Conservation (phyloP, 768 basidiomycete species). For the Baorangia bicolor region DNA sequence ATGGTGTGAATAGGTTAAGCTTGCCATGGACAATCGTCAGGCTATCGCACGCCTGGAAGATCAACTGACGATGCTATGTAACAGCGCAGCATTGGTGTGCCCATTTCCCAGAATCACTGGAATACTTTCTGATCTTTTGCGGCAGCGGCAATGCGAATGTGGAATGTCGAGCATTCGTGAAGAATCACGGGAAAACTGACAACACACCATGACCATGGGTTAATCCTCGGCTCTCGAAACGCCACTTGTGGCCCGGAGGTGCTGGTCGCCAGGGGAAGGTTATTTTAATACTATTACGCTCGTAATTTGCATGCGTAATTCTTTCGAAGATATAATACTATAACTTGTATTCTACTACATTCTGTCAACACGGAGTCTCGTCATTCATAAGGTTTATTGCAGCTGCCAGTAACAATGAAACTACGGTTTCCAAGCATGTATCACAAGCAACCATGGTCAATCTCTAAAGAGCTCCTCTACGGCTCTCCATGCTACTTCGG, state of each 20-base stretch:
- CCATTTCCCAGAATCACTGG: too few relatives aligned
- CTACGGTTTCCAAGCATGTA: background rate
- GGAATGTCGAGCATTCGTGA: background rate
- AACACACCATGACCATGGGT: background rate
- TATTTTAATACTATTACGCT: background rate
- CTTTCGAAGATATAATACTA: background rate
- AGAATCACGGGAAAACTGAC: background rate
- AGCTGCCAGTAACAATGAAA: background rate
- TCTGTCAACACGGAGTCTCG: background rate
- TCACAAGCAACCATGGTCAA: background rate
- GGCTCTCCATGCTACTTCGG: constrained; percentile 11
- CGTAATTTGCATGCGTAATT: background rate
- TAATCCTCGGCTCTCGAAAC: background rate
- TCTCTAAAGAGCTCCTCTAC: constrained; percentile 9
- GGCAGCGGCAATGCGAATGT: constrained; percentile 12
- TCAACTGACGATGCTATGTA: background rate
- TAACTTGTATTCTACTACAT: background rate
- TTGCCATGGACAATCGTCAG: constrained; percentile 10
- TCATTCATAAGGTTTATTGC: background rate
- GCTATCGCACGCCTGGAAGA: constrained; percentile 11
- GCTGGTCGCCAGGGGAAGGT: background rate
- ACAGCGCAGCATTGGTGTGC: background rate
- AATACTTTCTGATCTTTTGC: background rate
- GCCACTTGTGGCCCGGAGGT: background rate
- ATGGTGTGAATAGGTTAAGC: constrained; percentile 6